Evolutionary conservation across 176 grass and related monocot genomes (phyloP).

Genomic region (Cenchrus fungigraminus): DNA sequence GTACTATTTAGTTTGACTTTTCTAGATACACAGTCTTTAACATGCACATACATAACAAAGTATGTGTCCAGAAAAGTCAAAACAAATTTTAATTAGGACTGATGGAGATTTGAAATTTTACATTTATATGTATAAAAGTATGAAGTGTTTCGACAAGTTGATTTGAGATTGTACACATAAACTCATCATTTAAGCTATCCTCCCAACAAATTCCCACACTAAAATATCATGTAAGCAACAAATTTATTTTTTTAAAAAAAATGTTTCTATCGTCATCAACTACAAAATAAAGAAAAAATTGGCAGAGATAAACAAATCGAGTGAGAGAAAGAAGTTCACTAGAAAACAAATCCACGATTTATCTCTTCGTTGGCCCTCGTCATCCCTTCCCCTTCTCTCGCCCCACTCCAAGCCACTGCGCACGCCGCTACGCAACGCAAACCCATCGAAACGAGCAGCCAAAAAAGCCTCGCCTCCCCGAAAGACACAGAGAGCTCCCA

Average conservation of each 20-base stretch:
- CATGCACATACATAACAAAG: too few relatives aligned
- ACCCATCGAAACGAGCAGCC: conserved; percentile 31
- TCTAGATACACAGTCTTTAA: too few relatives aligned
- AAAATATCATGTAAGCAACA: too few relatives aligned
- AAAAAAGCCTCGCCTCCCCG: conserved; percentile 1
- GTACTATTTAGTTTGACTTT: too few relatives aligned
- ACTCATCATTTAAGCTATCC: too few relatives aligned
- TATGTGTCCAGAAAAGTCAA: too few relatives aligned
- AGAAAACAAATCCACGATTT: conserved; percentile 42
- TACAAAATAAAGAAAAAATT: neutral
- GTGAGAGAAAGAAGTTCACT: neutral
- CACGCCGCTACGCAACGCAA: neutral
- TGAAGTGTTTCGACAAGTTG: too few relatives aligned
- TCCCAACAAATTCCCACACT: too few relatives aligned
- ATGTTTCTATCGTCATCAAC: neutral
- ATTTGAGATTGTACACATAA: too few relatives aligned
- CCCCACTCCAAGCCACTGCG: neutral
- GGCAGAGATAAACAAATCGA: neutral
- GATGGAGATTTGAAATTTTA: too few relatives aligned
- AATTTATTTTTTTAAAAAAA: neutral
- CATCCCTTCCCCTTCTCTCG: neutral
- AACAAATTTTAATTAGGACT: too few relatives aligned
- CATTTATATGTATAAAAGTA: too few relatives aligned
- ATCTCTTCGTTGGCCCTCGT: conserved; percentile 32
- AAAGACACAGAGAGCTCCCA: conserved; percentile 22